phyloP scores from a whole-genome alignment of 1,284 basidiomycete species.

The Trichosporon coremiiforme region DNA sequence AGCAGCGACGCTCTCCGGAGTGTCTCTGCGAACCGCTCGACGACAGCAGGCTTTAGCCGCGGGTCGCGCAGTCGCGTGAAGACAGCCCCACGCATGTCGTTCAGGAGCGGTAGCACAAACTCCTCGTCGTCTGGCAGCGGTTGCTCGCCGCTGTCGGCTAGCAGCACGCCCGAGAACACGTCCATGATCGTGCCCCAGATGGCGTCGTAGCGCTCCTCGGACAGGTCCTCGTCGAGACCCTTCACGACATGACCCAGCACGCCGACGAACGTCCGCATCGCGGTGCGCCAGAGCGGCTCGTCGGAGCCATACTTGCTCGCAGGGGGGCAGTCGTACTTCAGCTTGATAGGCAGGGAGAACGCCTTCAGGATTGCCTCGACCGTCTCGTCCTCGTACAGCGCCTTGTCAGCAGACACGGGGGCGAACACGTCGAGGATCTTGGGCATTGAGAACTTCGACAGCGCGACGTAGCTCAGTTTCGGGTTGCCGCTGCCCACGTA shows the following conservation, averaged over 20 bases:
- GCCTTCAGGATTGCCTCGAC: conserved; percentile 80
- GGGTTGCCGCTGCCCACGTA: conserved; percentile 69
- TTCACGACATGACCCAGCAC: conserved; percentile 35
- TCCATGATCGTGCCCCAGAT: conserved; percentile 87
- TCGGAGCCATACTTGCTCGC: conserved; percentile 83
- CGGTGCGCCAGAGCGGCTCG: conserved; percentile 83
- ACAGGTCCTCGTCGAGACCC: conserved; percentile 57
- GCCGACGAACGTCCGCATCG: conserved; percentile 38
- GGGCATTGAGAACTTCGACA: conserved; percentile 85
- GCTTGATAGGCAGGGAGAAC: conserved; percentile 83
- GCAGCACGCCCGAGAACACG: conserved; percentile 74
- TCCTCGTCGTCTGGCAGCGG: conserved; percentile 78
- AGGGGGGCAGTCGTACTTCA: conserved; percentile 91
- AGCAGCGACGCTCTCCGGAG: conserved; percentile 75
- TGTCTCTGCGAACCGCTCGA: conserved; percentile 69
- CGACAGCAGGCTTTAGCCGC: conserved; percentile 72
- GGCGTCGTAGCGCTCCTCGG: conserved; percentile 66
- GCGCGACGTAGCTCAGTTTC: conserved; percentile 79
- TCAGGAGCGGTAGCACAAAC: conserved; percentile 81
- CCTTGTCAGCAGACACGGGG: conserved; percentile 33
- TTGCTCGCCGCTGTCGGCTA: conserved; percentile 76
- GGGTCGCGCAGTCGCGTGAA: conserved; percentile 71
- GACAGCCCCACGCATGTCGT: conserved; percentile 74
- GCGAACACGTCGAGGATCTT: conserved; percentile 69
- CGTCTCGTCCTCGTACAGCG: conserved; percentile 77